A percentile compares a stretch with the other conserved stretches of the same genome.
These are phyloP conservation scores for Pisolithus albus DNA, from an alignment of 768 basidiomycete species.

Conservation along the genomic window DNA sequence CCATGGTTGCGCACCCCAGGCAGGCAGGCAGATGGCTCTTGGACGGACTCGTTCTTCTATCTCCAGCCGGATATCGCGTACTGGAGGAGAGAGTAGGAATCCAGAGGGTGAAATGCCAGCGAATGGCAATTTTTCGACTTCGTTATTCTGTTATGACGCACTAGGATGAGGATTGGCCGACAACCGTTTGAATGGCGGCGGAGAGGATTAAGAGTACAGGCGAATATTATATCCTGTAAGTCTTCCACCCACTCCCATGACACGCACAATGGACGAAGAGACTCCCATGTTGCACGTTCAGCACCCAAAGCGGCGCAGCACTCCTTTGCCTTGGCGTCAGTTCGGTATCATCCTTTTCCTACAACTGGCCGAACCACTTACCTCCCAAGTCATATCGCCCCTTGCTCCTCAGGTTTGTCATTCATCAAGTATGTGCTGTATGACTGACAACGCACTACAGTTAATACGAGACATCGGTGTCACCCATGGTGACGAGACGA, in stretches of 20 bases:
- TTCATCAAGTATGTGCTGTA: neutral
- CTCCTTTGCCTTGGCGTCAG: neutral
- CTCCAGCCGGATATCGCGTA: no score
- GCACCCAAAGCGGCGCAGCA: slow-evolving; percentile 11
- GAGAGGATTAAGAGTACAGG: no score
- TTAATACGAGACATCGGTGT: slow-evolving; percentile 14
- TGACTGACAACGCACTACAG: neutral
- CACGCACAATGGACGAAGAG: slow-evolving; percentile 44
- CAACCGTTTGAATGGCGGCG: no score
- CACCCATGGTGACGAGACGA: slow-evolving; percentile 34
- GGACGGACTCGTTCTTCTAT: no score
- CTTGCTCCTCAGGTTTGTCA: slow-evolving; percentile 63
- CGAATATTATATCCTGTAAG: slow-evolving; percentile 2
- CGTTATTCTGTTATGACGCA: no score
- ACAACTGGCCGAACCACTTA: slow-evolving; percentile 72
- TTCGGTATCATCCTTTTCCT: neutral
- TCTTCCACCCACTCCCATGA: slow-evolving; percentile 16
- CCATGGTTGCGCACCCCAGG: no score
- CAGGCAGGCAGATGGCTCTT: no score
- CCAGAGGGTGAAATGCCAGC: no score
- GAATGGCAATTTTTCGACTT: no score
- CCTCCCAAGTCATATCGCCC: slow-evolving; percentile 69
- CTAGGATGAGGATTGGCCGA: no score
- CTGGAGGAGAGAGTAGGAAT: no score
- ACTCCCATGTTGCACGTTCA: slow-evolving; percentile 33